These are phyloP conservation scores for Coffea canephora DNA, from an alignment of 257 asterid genomes.

Conservation along the genomic window DNA sequence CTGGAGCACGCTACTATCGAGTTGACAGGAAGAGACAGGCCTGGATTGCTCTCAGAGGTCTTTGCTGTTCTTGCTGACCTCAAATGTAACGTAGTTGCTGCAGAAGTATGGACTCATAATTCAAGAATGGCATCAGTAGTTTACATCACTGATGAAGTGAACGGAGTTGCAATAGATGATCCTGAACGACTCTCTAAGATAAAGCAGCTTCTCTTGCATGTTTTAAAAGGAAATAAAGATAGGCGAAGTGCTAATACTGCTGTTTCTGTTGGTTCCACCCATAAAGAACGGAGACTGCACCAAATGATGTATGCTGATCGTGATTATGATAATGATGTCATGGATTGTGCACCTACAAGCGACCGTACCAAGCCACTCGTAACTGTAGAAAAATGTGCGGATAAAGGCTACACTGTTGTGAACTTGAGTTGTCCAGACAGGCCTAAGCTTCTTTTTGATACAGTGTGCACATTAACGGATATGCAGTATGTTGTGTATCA, in stretches of 20 bases:
- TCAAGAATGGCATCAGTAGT: conserved; percentile 83
- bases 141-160: conserved; percentile 65
- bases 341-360: conserved; percentile 6
- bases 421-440: conserved; percentile 46
- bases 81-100: conserved; percentile 72
- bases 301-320: conserved; percentile 80
- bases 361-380: conserved; percentile 39
- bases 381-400: conserved; percentile 36
- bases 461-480: conserved; percentile 56
- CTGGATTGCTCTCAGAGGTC: conserved; percentile 77
- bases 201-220: conserved; percentile 61
- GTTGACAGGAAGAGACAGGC: conserved; percentile 76
- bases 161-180: conserved; percentile 52
- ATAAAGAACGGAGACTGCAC: conserved; percentile 71
- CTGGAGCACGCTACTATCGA: conserved; percentile 66
- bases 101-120: conserved; percentile 95
- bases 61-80: conserved; percentile 80
- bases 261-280: conserved; percentile 68
- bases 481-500: conserved; percentile 58
- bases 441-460: conserved; percentile 55
- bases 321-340: conserved; percentile 34
- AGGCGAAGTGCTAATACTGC: conserved; percentile 64
- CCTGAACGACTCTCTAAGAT: conserved; percentile 56
- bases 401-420: conserved; percentile 44
- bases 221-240: conserved; percentile 62